Evolutionary conservation across 1,284 basidiomycete species (phyloP), one percentile per base, ranked within the genome.

Genomic region (Apiotrichum mycotoxinovorans): DNA sequence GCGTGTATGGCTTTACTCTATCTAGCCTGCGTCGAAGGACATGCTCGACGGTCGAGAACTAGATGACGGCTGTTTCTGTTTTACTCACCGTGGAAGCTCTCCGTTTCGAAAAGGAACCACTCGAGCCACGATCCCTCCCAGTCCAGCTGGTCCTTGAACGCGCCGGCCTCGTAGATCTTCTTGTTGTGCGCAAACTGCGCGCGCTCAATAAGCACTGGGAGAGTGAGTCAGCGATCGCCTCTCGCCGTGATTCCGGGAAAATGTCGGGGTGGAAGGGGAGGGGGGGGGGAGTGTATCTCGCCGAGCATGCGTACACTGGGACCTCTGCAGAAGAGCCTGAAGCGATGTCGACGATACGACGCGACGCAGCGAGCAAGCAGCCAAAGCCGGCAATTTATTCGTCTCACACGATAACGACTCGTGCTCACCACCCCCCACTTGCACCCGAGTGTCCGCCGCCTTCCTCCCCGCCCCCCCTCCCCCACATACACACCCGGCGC

Each of bases 61-160:
- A n/a, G n/a, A n/a, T n/a, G n/a, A n/a, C n/a, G n/a, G n/a, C n/a
- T n/a, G n/a, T n/a, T n/a, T n/a, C n/a, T n/a, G n/a, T n/a, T n/a
- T n/a, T n/a, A 79, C 89, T 64, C 64, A 91, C 94, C 92, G 79
- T 98, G 95, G 75, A 95, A 93, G 1, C 82, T 81, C 79, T 99
- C 96, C 0, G 83, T 97, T 79, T 98, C 94, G 68, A 87, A 87
- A 76, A 99, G 80, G 78, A 98, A 93, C 96, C 96, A 99, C 57
- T 95, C 89, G 1, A 98, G 81, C 92, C 93, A 98, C 59, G 85
- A 89, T 1, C 91, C 91, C 3, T 84, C 72, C 76, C 91, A 94
- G 1, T 85, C 85, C 38, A 84, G 71, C 33, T 86, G 82, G 50
- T 81, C 87, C 47, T 85, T 79, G 77, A 98, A 91, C 2, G 83